A percentile compares a stretch with the other conserved stretches of the same genome.
Conservation (phyloP, 805 yeast species). For the Lachancea kluyveri region DNA sequence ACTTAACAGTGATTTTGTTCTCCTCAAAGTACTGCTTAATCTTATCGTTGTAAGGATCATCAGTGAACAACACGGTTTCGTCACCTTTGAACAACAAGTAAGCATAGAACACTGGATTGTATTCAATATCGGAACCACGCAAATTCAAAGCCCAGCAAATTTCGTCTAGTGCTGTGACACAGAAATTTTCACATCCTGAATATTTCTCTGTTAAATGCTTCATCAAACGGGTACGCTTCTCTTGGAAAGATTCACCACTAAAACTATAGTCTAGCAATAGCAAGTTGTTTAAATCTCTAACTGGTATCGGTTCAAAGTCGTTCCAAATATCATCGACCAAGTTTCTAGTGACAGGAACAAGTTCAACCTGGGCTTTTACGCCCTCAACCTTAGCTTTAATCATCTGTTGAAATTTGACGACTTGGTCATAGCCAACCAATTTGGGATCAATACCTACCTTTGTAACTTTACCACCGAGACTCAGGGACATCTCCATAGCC, state of each 20-base stretch:
- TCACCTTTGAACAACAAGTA: constrained; percentile 43
- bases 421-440: constrained; percentile 46
- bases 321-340: constrained; percentile 74
- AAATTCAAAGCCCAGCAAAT: constrained; percentile 87
- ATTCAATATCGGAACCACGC: constrained; percentile 77
- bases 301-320: constrained; percentile 57
- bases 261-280: constrained; percentile 44
- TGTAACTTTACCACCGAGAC: constrained; percentile 34
- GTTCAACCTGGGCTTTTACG: constrained; percentile 34
- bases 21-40: constrained; percentile 36
- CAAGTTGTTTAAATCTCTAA: constrained; percentile 45
- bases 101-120: constrained; percentile 80
- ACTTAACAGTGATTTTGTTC: constrained; percentile 42
- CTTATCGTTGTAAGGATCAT: constrained; percentile 36
- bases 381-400: constrained; percentile 25
- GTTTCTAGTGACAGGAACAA: constrained; percentile 52
- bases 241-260: constrained; percentile 57
- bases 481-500: constrained; percentile 38
- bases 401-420: constrained; percentile 22
- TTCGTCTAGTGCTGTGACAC: constrained; percentile 77
- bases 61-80: constrained; percentile 47
- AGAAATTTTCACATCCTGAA: constrained; percentile 36
- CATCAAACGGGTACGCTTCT: constrained; percentile 49
- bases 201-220: constrained; percentile 29
- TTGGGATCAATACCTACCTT: constrained; percentile 82